Conservation (phyloP, 2,329 filamentous ascomycete species). For the Aspergillus ochraceus region DNA sequence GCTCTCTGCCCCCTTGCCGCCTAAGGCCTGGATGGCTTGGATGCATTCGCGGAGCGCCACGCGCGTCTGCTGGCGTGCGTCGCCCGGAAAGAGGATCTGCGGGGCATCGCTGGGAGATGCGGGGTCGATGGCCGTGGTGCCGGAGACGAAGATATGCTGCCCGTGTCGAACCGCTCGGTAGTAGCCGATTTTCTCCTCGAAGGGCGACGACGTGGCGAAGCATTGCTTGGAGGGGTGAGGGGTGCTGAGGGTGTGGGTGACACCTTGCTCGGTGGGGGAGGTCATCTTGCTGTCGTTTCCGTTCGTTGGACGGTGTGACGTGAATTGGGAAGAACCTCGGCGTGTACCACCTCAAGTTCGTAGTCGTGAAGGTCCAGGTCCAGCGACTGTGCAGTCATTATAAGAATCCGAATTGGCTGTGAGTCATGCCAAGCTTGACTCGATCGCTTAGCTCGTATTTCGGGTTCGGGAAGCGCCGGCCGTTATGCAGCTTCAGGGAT, state of each 20-base stretch:
- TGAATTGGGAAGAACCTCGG: background rate
- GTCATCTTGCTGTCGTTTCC: background rate
- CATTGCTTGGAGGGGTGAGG: conserved; percentile 19
- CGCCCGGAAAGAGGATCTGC: conserved; percentile 30
- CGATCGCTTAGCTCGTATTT: background rate
- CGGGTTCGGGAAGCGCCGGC: background rate
- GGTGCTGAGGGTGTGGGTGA: background rate
- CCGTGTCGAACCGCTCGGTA: conserved; percentile 40
- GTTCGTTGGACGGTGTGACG: background rate
- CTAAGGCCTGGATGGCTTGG: conserved; percentile 33
- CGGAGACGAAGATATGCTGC: conserved; percentile 38
- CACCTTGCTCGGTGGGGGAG: background rate
- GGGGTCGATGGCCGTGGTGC: conserved; percentile 39
- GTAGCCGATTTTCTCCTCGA: conserved; percentile 38
- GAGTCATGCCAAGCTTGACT: conserved; percentile 1
- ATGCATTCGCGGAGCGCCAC: conserved; percentile 27
- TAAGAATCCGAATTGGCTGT: background rate
- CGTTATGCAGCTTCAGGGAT: background rate
- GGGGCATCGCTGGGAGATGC: conserved; percentile 27
- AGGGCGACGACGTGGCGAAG: conserved; percentile 37
- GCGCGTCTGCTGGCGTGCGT: conserved; percentile 33
- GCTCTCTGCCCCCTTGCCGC: conserved; percentile 31
- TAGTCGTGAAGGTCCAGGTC: background rate
- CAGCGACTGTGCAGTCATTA: background rate
- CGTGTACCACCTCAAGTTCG: background rate